Evolutionary conservation across 78 protist species (phyloP), one percentile per base, ranked within the genome.

Genomic region (Tieghemostelium lacteum): DNA sequence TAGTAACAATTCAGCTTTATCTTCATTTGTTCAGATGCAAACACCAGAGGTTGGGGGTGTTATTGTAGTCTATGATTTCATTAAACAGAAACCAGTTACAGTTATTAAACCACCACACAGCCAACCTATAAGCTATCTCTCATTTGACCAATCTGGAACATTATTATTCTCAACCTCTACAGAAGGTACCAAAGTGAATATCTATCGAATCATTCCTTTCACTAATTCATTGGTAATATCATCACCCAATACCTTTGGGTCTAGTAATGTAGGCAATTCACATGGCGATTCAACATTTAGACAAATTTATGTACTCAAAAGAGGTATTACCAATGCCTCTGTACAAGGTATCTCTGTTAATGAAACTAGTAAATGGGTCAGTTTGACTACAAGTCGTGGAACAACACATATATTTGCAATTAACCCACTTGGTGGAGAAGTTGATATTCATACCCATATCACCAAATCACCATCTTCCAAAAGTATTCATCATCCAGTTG

Each of bases 311-410:
- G 63, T 83, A n/a, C 69, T 83, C 60, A 83, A 83, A 69, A 72
- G 91, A 67, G 91, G 91, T 54, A 83, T 83, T 33, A 83, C 91
- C 22, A 83, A 83, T 69, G 91, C 91, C 8, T 83, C 91, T 19
- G 69, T 83, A 60, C 91, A 83, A 83, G 78, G 91, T 37, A 66
- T 83, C 12, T n/a, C 52, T 40, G 45, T 73, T 4, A 83, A 62
- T 69, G 91, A 83, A 57, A 83, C 67, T n/a, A 55, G 77, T 33
- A 83, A 83, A 42, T 83, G 91, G 91, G 91, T 70, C 7, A 78
- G 78, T 16, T 52, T 83, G 29, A 83, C 91, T 28, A 69, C 91
- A 7, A 69, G 78, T 19, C 54, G 91, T 37, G 88, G 91, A 26
- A 83, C 91, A 24, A 83, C 91, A 24, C 91, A 71, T 67, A 65